Percentiles rank a stretch among this genome's conserved stretches.
Evolutionary conservation across 371 early-diverging fungal genomes (phyloP).

Genomic region (Apophysomyces elegans): DNA sequence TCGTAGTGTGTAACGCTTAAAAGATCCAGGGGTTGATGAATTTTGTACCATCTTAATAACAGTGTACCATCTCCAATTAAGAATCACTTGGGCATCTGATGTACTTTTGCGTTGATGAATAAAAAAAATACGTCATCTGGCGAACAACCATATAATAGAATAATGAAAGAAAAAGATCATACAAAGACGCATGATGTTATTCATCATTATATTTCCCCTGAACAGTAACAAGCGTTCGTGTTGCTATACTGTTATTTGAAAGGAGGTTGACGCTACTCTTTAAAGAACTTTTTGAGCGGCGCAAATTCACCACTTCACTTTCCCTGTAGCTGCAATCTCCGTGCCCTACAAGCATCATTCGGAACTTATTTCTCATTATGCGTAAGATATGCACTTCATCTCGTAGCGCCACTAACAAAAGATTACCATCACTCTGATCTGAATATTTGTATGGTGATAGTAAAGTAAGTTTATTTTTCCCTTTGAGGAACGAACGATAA

Average conservation of each 20-base stretch:
- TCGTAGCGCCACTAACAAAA: no score
- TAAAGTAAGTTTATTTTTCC: no score
- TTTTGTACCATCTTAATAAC: not conserved
- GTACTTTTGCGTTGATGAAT: not conserved
- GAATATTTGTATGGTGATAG: no score
- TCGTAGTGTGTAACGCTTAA: slow-evolving; percentile 3
- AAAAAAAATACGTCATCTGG: not conserved
- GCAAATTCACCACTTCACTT: no score
- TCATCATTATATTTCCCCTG: not conserved
- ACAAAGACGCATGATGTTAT: not conserved
- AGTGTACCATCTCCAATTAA: no score
- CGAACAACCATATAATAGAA: not conserved
- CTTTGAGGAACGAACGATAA: no score
- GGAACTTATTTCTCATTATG: no score
- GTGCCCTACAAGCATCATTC: no score
- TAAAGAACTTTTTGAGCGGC: no score
- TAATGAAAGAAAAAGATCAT: not conserved
- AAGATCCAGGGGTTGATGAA: slow-evolving; percentile 1
- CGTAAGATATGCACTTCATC: no score
- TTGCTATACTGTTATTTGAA: not conserved
- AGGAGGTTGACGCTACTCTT: not conserved
- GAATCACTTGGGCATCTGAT: not conserved
- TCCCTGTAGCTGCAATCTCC: no score
- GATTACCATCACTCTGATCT: no score
- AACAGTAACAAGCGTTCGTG: slow-evolving; percentile 6